A percentile compares a stretch with the other conserved stretches of the same genome.
Evolutionary conservation across 169 alveolate species (phyloP).

Genomic region (Perkinsus chesapeaki): DNA sequence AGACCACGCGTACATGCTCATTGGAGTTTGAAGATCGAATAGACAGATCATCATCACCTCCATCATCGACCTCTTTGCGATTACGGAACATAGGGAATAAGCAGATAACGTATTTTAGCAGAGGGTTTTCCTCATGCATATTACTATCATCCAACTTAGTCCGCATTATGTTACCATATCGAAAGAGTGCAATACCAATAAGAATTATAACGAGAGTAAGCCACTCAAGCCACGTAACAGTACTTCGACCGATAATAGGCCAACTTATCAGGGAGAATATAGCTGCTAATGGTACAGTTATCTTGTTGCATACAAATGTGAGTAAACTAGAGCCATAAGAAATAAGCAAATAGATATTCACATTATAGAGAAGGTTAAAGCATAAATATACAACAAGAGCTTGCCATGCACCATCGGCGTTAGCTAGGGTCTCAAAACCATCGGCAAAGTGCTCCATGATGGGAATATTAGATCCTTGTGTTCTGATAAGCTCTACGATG

Average conservation of each 20-base stretch:
- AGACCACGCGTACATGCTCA: background rate
- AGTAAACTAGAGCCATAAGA: background rate
- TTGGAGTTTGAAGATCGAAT: too few relatives aligned
- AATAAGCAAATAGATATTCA: background rate
- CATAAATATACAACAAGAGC: background rate
- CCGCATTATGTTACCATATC: background rate
- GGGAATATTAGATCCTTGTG: background rate
- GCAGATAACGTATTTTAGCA: background rate
- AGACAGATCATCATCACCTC: background rate
- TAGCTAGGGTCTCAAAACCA: background rate
- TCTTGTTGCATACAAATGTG: background rate
- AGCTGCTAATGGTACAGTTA: background rate
- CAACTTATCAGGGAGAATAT: background rate
- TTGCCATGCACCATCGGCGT: background rate
- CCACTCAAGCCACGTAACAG: background rate
- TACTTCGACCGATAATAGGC: background rate
- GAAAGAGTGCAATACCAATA: background rate
- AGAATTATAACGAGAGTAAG: background rate
- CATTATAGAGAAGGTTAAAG: background rate
- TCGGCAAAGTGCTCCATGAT: slow-evolving; percentile 2
- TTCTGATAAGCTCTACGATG: background rate
- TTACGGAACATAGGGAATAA: background rate
- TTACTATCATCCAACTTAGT: background rate
- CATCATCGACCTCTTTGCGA: background rate
- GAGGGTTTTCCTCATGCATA: background rate